Conservation (phyloP, 2,329 filamentous ascomycete species). For the Phaeoacremonium minimum region DNA sequence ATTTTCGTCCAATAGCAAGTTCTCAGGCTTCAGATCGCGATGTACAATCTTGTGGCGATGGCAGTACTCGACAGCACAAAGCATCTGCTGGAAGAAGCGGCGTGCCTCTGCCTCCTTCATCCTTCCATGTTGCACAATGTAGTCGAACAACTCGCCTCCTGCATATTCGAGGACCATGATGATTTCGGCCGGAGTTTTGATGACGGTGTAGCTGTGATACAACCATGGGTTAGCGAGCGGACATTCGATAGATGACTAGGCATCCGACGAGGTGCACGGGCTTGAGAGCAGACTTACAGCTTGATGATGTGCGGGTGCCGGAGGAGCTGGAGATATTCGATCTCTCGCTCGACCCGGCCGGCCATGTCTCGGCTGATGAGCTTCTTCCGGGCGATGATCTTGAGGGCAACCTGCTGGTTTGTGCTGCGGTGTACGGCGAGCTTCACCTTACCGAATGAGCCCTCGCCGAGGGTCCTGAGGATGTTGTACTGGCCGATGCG, state of each 20-base stretch:
- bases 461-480: slow-evolving; percentile 86
- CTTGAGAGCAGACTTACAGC: slow-evolving; percentile 65
- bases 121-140: slow-evolving; percentile 90
- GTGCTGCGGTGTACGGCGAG: slow-evolving; percentile 89
- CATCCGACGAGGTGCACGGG: not conserved
- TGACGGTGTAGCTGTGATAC: slow-evolving; percentile 76
- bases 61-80: slow-evolving; percentile 98
- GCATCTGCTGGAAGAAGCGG: slow-evolving; percentile 98
- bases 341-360: slow-evolving; percentile 93
- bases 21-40: slow-evolving; percentile 95
- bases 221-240: slow-evolving; percentile 18
- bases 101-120: slow-evolving; percentile 91
- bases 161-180: slow-evolving; percentile 99
- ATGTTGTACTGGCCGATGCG: slow-evolving; percentile 90
- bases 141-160: slow-evolving; percentile 94
- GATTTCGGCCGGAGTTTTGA: slow-evolving; percentile 90
- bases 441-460: slow-evolving; percentile 98
- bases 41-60: slow-evolving; percentile 99
- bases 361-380: slow-evolving; percentile 97
- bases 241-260: no score
- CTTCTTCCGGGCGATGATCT: slow-evolving; percentile 96
- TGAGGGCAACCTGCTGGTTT: slow-evolving; percentile 91
- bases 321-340: slow-evolving; percentile 92
- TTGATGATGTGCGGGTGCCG: slow-evolving; percentile 99
- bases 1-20: slow-evolving; percentile 87